Conservation (phyloP, 1,139 yeast genomes). For the Zygosaccharomyces pseudobailii region DNA sequence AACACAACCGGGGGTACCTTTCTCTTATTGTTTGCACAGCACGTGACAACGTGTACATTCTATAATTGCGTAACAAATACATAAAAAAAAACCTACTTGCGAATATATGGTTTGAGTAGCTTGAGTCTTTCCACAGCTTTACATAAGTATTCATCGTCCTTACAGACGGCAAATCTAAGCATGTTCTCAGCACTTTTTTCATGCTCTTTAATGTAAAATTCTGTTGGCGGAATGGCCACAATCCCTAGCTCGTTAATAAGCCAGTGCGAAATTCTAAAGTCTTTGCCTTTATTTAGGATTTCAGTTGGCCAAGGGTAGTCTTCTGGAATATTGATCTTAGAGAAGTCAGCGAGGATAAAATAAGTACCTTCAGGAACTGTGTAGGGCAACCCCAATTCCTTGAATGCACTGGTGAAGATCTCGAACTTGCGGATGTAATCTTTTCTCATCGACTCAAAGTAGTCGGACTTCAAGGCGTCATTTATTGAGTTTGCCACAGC, state of each 20-base stretch:
- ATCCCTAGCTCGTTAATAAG: slow-evolving; percentile 87
- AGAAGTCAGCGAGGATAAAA: slow-evolving; percentile 81
- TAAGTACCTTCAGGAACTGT: slow-evolving; percentile 91
- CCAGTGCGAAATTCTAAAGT: slow-evolving; percentile 89
- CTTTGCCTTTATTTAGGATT: slow-evolving; percentile 64
- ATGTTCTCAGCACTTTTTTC: slow-evolving; percentile 78
- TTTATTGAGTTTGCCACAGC: slow-evolving; percentile 78
- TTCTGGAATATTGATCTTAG: slow-evolving; percentile 71
- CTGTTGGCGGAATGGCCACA: slow-evolving; percentile 95
- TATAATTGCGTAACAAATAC: not conserved
- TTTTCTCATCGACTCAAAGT: slow-evolving; percentile 63
- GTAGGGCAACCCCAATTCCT: slow-evolving; percentile 81
- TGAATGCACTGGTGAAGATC: slow-evolving; percentile 70
- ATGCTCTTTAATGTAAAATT: slow-evolving; percentile 68
- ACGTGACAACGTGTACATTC: not conserved
- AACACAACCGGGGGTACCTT: not conserved
- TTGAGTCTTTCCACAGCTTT: slow-evolving; percentile 77
- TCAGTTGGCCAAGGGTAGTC: slow-evolving; percentile 70
- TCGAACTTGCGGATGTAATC: slow-evolving; percentile 67
- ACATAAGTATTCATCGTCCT: slow-evolving; percentile 72
- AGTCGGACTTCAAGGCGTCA: slow-evolving; percentile 55
- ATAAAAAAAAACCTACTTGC: not conserved
- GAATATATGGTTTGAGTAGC: slow-evolving; percentile 59
- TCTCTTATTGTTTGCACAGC: not conserved
- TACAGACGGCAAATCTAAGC: slow-evolving; percentile 92